Percentiles rank a stretch among this genome's conserved stretches.
phyloP scores from a whole-genome alignment of 2,329 filamentous ascomycete species.

The Mariannaea sp. region DNA sequence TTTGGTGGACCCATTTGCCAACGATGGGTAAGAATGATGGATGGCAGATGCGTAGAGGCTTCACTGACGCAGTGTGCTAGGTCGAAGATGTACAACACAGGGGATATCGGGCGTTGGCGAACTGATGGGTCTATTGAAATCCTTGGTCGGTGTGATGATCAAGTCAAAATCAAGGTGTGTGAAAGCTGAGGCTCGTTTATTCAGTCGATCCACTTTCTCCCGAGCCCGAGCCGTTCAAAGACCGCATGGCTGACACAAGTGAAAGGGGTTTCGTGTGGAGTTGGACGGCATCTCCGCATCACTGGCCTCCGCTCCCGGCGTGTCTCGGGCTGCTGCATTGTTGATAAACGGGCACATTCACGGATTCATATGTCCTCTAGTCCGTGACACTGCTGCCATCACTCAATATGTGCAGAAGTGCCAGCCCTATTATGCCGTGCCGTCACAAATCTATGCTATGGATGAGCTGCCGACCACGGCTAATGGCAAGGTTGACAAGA shows the following conservation, averaged over 20 bases:
- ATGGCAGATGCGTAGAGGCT: neutral
- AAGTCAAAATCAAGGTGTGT: slow-evolving; percentile 62
- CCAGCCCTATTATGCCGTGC: slow-evolving; percentile 62
- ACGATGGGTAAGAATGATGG: slow-evolving; percentile 51
- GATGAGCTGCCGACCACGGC: slow-evolving; percentile 53
- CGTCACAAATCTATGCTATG: slow-evolving; percentile 50
- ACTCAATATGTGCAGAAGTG: slow-evolving; percentile 46
- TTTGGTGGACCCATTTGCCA: slow-evolving; percentile 55
- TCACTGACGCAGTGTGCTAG: slow-evolving; percentile 32
- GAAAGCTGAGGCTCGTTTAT: too few species aligned
- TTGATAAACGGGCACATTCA: slow-evolving; percentile 54
- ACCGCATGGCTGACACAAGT: neutral
- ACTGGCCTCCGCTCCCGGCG: slow-evolving; percentile 50
- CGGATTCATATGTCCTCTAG: slow-evolving; percentile 52
- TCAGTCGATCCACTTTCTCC: neutral
- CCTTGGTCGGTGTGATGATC: slow-evolving; percentile 63
- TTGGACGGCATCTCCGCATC: slow-evolving; percentile 61
- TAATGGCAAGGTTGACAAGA: slow-evolving; percentile 63
- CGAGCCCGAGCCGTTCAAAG: slow-evolving; percentile 5
- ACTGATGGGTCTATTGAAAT: slow-evolving; percentile 58
- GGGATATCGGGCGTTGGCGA: slow-evolving; percentile 61
- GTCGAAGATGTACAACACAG: slow-evolving; percentile 63
- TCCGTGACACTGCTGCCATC: slow-evolving; percentile 45
- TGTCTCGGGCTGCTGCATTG: slow-evolving; percentile 54
- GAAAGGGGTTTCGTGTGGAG: slow-evolving; percentile 62